Base-by-base conservation (phyloP, 2,329 filamentous ascomycete genomes). In the Raffaelea ambrosiae region DNA sequence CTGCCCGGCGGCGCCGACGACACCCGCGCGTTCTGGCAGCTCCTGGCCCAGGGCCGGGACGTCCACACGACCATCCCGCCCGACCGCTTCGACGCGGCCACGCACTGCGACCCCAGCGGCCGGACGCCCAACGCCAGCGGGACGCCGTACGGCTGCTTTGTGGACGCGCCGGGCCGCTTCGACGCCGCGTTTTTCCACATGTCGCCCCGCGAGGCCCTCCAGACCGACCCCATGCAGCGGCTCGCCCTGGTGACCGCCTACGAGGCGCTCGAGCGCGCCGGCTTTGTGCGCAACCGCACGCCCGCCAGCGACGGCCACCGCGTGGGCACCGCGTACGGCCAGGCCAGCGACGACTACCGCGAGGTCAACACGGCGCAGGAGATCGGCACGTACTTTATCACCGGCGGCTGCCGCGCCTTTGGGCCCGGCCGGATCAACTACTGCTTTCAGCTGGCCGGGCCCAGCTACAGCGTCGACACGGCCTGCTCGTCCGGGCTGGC, bases 141-240 rank as follows among this genome's bases (percentile, higher is more conserved):
- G 63, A 88, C 84, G 1, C 83, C 82, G 3, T 88, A 81, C 56
- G 86, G 86, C n/a, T 87, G 84, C 67, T 89, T 70, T 68, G 75
- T 88, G 54, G 80, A 88, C 52, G 77, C 88, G 52, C 85, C 86
- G 0, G 84, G 84, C 48, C 71, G 84, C 43, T 91, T 91, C 58
- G 86, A 91, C 57, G 82, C 84, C n/a, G 73, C 82, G 1, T 90
- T 91, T 67, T 91, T 91, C 76, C 88, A 88, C 65, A 89, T 91
- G 86, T 66, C 81, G 87, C 61, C 85, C 79, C 50, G 87, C 91
- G 56, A 53, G 65, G 87, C 87, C 23, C 77, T 80, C 44, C 84
- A 89, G 60, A 88, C 84, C 1, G 86, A 91, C 61, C 87, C 87
- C 0, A 88, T 88, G 76, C 86, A 88, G 61, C 77, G 87, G 56